phyloP scores from a whole-genome alignment of 108 stramenopile species.

The Pseudonitzschia pungens region DNA sequence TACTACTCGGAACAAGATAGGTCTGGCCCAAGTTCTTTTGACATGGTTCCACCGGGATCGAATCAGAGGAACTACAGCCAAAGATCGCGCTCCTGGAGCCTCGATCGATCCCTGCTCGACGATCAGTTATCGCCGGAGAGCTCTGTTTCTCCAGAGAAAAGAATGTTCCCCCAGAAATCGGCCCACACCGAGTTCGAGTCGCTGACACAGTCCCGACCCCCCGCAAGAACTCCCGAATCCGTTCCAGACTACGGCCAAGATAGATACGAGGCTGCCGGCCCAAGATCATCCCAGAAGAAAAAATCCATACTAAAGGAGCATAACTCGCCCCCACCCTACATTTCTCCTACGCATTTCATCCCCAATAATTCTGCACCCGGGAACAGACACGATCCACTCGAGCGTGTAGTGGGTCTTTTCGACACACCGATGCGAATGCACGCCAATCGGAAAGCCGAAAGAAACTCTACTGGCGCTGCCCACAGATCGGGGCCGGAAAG shows the following conservation, averaged over 20 bases:
- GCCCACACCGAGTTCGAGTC: neutral
- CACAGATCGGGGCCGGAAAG: neutral
- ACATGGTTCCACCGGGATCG: neutral
- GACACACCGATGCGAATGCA: neutral
- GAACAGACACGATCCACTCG: neutral
- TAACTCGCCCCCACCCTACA: neutral
- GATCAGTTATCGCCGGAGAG: neutral
- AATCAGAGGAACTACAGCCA: neutral
- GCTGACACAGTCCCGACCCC: neutral
- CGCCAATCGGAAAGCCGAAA: neutral
- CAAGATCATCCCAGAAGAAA: neutral
- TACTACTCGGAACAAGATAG: neutral
- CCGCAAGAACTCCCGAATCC: neutral
- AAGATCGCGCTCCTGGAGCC: neutral
- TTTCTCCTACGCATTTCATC: neutral
- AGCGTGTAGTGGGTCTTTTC: neutral
- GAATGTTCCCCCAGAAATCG: neutral
- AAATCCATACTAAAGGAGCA: neutral
- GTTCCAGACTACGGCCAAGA: neutral
- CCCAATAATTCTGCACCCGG: neutral
- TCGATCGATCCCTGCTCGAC: constrained; percentile 3
- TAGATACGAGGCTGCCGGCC: neutral
- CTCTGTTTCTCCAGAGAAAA: neutral
- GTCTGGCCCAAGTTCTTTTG: neutral
- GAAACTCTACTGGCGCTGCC: neutral